Evolutionary conservation across 768 basidiomycete species (phyloP), one percentile per base, ranked within the genome.

Genomic region (Tylopilus sp.): DNA sequence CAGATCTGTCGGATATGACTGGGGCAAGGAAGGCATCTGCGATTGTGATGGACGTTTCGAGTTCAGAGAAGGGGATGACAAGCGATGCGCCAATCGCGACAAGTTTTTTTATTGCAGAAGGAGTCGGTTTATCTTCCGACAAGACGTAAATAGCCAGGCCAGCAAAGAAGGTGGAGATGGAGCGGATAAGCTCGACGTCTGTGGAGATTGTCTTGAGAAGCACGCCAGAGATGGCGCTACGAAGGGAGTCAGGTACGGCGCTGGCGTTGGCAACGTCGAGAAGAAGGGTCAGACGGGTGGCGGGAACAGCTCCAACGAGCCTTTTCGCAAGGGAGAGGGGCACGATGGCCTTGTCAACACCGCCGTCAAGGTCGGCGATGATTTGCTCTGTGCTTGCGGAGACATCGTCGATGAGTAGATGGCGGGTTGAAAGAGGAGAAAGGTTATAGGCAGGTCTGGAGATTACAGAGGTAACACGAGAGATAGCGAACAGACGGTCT

Each of bases 11-110:
- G 1, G 93, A 91, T 20, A 77, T 69, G 44, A 97, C 69, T 4
- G 86, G 79, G 1, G 94, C 82, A 45, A 95, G 81, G 75, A 95
- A 95, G 22, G 88, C 88, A 61, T 94, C 90, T 6, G 83, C 82
- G 53, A 97, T 69, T 62, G 87, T 88, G 50, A 94, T 75, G 56
- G 82, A 78, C 6, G 75, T 68, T 42, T 72, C 56, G 46, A 95
- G 80, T 44, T 86, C 80, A 40, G 82, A 78, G 28, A 80, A 79
- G 15, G 88, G 85, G 47, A 97, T 71, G 53, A 94, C 83, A 31
- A 86, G 77, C 6, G 80, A 81, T 39, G 83, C 85, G 25, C 79
- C 79, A 44, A 79, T 78, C 38, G 74, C 75, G 47, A 71, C 66
- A 20, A 91, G 76, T 51, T 81, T 80, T 51, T 81, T 75, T 56